A percentile compares a stretch with the other conserved stretches of the same genome.
phyloP scores from a whole-genome alignment of 1,139 yeast genomes.

The Pneumocystis canis region DNA sequence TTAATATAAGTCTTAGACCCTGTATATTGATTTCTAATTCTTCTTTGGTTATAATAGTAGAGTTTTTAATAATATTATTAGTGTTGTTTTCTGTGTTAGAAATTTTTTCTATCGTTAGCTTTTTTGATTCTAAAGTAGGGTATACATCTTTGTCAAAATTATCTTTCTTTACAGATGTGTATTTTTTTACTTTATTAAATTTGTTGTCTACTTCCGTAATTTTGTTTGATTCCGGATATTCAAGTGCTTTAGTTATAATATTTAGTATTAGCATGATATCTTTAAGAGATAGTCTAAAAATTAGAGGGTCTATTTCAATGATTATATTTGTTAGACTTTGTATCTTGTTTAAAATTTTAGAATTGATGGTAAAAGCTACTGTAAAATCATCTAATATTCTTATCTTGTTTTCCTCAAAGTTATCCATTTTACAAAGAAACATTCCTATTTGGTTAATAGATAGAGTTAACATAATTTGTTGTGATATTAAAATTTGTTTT shows the following conservation, averaged over 20 bases:
- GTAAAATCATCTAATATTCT: conserved; percentile 84
- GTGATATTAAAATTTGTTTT: conserved; percentile 59
- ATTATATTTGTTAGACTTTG: conserved; percentile 49
- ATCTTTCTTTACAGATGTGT: conserved; percentile 1
- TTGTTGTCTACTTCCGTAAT: conserved; percentile 17
- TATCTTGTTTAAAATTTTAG: conserved; percentile 45
- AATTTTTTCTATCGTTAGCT: background rate
- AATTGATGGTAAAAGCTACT: conserved; percentile 57
- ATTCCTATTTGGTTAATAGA: conserved; percentile 74
- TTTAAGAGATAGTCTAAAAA: conserved; percentile 67
- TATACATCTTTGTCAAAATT: conserved; percentile 1
- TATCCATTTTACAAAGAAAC: conserved; percentile 67
- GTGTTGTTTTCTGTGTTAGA: background rate
- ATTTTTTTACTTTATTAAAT: conserved; percentile 14
- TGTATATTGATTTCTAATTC: conserved; percentile 55
- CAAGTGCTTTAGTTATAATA: conserved; percentile 59
- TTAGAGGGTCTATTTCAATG: conserved; percentile 63
- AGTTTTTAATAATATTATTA: background rate
- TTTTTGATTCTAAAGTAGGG: background rate
- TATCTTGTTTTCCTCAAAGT: conserved; percentile 42
- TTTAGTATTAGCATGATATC: conserved; percentile 70
- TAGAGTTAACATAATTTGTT: conserved; percentile 46
- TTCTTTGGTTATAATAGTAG: conserved; percentile 32
- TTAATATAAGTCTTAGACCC: conserved; percentile 71
- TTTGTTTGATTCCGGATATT: conserved; percentile 23